A percentile compares a stretch with the other conserved stretches of the same genome.
Conservation (phyloP, 805 yeast species). For the Kluyveromyces starmeri region DNA sequence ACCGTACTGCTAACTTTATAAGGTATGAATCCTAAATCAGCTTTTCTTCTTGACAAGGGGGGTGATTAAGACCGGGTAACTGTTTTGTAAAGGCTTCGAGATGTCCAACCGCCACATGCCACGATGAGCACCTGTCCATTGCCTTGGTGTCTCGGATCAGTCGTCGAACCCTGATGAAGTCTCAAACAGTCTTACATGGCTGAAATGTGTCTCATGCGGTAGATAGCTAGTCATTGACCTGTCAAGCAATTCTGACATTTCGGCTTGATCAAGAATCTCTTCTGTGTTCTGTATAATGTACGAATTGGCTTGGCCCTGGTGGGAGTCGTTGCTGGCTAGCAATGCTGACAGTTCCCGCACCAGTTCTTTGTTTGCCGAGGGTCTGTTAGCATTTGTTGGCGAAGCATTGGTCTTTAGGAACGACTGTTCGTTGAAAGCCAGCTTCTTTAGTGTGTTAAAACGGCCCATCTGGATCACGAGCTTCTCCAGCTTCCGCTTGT, state of each 20-base stretch:
- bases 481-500: slow-evolving; percentile 71
- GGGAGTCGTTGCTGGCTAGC: slow-evolving; percentile 33
- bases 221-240: slow-evolving; percentile 38
- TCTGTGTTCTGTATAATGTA: slow-evolving; percentile 14
- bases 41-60: no score
- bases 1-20: no score
- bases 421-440: slow-evolving; percentile 28
- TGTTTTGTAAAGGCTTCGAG: no score
- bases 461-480: slow-evolving; percentile 62
- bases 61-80: no score
- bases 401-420: slow-evolving; percentile 14
- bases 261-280: slow-evolving; percentile 31
- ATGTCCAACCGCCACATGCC: no score
- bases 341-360: slow-evolving; percentile 35
- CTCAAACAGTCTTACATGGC: slow-evolving; percentile 34
- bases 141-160: no score
- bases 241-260: slow-evolving; percentile 42
- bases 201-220: slow-evolving; percentile 20
- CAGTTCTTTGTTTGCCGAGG: slow-evolving; percentile 25
- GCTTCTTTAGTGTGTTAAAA: slow-evolving; percentile 37
- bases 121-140: no score
- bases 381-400: slow-evolving; percentile 12
- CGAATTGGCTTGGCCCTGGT: slow-evolving; percentile 28
- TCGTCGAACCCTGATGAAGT: slow-evolving; percentile 24
- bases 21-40: no score